A percentile compares a stretch with the other conserved stretches of the same genome.
Evolutionary conservation across 2,329 filamentous ascomycete species (phyloP).

Genomic region (Fonsecaea nubica): DNA sequence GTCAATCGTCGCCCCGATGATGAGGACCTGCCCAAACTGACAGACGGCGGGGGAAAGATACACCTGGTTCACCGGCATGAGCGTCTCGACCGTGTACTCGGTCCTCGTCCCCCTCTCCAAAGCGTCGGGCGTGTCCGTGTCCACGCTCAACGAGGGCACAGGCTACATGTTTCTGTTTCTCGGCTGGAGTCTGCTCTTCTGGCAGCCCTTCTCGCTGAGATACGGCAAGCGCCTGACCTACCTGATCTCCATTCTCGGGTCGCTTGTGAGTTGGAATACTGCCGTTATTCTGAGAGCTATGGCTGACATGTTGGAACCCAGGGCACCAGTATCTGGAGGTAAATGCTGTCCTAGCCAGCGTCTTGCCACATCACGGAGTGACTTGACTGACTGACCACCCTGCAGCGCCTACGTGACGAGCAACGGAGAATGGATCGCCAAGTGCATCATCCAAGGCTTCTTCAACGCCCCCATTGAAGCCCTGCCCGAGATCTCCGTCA

Average conservation of each 20-base stretch:
- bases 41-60: conserved; percentile 42
- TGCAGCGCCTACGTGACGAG: conserved; percentile 50
- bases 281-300: too few relatives aligned
- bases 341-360: background rate
- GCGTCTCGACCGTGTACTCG: conserved; percentile 44
- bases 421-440: conserved; percentile 58
- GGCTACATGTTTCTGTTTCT: conserved; percentile 54
- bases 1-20: background rate
- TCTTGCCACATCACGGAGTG: too few relatives aligned
- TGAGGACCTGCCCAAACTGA: conserved; percentile 18
- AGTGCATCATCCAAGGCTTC: conserved; percentile 57
- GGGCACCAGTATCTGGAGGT: conserved; percentile 30
- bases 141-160: conserved; percentile 56
- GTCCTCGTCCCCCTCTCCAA: conserved; percentile 48
- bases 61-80: conserved; percentile 45
- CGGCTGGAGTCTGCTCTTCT: conserved; percentile 48
- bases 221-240: conserved; percentile 47
- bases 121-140: conserved; percentile 51
- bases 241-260: conserved; percentile 43
- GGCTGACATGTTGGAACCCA: background rate
- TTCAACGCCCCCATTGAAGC: conserved; percentile 57
- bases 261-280: conserved; percentile 42
- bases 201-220: conserved; percentile 56
- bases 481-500: conserved; percentile 55
- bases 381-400: background rate